A percentile compares a stretch with the other conserved stretches of the same genome.
Conservation (phyloP, 2,329 filamentous ascomycete genomes). For the Pestalotiopsis sp. region DNA sequence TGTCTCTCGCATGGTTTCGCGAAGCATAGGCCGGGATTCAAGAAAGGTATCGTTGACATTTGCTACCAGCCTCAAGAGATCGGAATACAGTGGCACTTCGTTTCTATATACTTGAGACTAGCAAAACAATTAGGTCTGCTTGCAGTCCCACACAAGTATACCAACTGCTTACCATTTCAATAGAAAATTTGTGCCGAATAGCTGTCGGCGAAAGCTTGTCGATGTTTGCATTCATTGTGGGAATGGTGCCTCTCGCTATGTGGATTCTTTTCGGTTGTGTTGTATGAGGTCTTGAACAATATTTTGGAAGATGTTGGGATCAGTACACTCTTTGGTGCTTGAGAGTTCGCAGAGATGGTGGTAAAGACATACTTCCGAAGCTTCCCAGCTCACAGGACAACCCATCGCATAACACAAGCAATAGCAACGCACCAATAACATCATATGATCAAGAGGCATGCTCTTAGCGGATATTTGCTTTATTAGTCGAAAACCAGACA, state of each 20-base stretch:
- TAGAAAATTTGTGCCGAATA: not conserved
- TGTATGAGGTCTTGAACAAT: not conserved
- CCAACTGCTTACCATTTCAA: not conserved
- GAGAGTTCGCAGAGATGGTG: not conserved
- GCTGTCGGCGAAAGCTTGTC: conserved; percentile 2
- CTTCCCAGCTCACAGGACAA: not conserved
- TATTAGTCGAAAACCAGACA: not conserved
- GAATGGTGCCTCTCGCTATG: too few relatives aligned
- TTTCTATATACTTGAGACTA: conserved; percentile 6
- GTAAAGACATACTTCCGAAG: not conserved
- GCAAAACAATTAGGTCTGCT: not conserved
- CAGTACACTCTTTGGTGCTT: not conserved
- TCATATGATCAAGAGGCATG: not conserved
- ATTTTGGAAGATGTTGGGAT: not conserved
- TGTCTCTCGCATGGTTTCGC: not conserved
- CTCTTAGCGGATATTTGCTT: not conserved
- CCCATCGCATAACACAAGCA: not conserved
- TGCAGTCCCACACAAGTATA: not conserved
- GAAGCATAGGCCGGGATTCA: not conserved
- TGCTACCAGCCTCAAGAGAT: not conserved
- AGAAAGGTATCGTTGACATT: not conserved
- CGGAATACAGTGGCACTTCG: conserved; percentile 7
- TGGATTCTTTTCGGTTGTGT: not conserved
- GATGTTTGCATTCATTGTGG: not conserved
- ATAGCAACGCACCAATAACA: not conserved